These are phyloP conservation scores for Jasminum sambac DNA, from an alignment of 257 asterid species.

Conservation along the genomic window DNA sequence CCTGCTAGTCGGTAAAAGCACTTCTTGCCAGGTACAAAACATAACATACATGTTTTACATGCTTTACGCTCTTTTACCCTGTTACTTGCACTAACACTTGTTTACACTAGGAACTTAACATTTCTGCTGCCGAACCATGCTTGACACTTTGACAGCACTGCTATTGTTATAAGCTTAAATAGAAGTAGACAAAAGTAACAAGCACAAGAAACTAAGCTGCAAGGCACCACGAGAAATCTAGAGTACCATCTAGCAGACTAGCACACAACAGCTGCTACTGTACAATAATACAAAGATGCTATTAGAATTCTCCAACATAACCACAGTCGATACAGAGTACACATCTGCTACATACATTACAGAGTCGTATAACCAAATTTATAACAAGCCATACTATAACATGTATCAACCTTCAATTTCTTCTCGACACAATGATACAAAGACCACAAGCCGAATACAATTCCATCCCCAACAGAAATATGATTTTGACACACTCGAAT, in stretches of 20 bases:
- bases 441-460: neutral
- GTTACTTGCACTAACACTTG: too few species aligned
- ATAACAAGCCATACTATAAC: conserved; percentile 8
- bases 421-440: neutral
- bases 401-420: conserved; percentile 1
- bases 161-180: too few species aligned
- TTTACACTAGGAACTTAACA: too few species aligned
- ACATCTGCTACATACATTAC: neutral
- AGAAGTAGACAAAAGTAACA: too few species aligned
- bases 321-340: neutral
- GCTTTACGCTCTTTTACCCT: too few species aligned
- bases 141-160: too few species aligned
- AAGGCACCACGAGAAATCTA: neutral
- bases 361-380: neutral
- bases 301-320: neutral
- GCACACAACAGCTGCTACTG: neutral
- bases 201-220: neutral
- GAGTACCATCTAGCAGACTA: neutral
- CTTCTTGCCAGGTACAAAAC: too few species aligned
- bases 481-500: neutral
- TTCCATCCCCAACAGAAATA: neutral
- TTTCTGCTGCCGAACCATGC: too few species aligned
- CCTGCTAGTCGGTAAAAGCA: conserved; percentile 62
- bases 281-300: neutral
- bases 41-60: too few species aligned